Percentiles rank a stretch among this genome's conserved stretches.
These are phyloP conservation scores for Achaetomiella virescens DNA, from an alignment of 495 filamentous ascomycete genomes.

Conservation along the genomic window DNA sequence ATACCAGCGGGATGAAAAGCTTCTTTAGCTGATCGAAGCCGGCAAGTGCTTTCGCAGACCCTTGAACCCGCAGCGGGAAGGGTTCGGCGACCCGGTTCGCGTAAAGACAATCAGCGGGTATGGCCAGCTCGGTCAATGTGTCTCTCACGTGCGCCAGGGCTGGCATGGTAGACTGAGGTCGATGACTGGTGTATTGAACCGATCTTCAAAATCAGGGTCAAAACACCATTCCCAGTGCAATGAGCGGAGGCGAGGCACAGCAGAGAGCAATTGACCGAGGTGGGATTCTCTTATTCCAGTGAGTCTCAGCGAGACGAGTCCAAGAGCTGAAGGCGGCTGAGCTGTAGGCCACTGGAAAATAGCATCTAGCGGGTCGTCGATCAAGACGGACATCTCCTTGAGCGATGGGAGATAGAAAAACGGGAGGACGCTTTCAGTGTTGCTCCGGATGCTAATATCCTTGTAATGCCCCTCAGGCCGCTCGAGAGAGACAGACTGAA, in stretches of 20 bases:
- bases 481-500: not conserved
- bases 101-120: no score
- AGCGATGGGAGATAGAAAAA: not conserved
- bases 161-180: not conserved
- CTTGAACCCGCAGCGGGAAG: not conserved
- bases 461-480: no score
- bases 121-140: no score
- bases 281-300: no score
- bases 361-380: not conserved
- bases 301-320: no score
- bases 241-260: no score
- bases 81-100: no score
- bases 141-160: no score
- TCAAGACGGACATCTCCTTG: not conserved
- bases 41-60: not conserved
- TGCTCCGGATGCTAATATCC: not conserved
- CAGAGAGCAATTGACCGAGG: no score
- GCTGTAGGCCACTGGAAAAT: not conserved
- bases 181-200: no score
- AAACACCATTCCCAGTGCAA: no score
- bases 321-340: not conserved
- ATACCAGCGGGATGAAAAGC: not conserved
- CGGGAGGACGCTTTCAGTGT: not conserved
- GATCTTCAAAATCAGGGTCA: no score
- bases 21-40: not conserved